phyloP scores from a whole-genome alignment of 2,329 filamentous ascomycete species.

The Penicillium oxalicum region DNA sequence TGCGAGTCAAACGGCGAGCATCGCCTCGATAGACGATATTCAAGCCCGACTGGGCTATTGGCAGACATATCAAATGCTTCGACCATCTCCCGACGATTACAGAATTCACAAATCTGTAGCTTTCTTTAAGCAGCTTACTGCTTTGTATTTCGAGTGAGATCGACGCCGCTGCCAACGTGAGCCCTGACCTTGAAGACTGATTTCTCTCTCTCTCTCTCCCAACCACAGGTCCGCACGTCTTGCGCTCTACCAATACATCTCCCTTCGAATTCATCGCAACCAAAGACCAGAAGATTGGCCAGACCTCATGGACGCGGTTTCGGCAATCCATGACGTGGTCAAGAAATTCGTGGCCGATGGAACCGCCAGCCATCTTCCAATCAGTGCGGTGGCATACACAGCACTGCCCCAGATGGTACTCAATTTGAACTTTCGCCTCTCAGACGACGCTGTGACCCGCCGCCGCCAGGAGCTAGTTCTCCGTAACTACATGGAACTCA shows the following conservation, averaged over 20 bases:
- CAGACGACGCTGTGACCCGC: neutral
- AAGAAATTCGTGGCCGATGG: neutral
- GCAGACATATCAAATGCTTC: neutral
- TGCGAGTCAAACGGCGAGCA: neutral
- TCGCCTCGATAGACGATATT: neutral
- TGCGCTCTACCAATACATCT: constrained; percentile 1
- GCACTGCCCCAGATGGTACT: neutral
- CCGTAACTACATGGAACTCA: neutral
- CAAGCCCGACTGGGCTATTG: neutral
- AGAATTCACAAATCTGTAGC: neutral
- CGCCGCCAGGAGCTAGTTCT: neutral
- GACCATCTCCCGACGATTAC: neutral
- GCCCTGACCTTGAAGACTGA: too few relatives aligned
- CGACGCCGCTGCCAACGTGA: too few relatives aligned
- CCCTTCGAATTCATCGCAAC: neutral
- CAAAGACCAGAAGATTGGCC: constrained; percentile 1
- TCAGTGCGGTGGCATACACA: neutral
- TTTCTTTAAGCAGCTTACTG: constrained; percentile 1
- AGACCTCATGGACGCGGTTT: constrained; percentile 1
- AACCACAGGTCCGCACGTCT: neutral
- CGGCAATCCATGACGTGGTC: neutral
- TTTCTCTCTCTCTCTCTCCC: too few relatives aligned
- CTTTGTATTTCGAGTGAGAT: neutral
- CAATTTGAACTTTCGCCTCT: neutral
- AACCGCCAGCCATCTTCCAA: neutral